A percentile compares a stretch with the other conserved stretches of the same genome.
phyloP scores from a whole-genome alignment of 768 basidiomycete species.

The Mycena filopes region DNA sequence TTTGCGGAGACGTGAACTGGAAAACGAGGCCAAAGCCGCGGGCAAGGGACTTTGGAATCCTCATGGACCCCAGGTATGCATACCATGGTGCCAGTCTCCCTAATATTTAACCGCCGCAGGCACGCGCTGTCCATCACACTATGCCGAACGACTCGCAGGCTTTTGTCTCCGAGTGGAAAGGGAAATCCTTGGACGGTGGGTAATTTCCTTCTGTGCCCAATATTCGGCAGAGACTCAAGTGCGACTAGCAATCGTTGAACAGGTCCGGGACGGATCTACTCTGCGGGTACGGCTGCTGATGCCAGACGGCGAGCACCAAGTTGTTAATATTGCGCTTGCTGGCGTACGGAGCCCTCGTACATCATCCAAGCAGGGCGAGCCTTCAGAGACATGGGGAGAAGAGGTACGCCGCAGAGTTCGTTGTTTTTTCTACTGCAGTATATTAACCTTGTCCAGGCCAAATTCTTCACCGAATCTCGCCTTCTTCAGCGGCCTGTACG shows the following conservation, averaged over 20 bases:
- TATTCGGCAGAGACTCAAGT: constrained; percentile 16
- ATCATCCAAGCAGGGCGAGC: constrained; percentile 77
- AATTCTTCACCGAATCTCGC: constrained; percentile 92
- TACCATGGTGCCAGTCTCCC: background rate
- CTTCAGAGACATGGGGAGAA: constrained; percentile 87
- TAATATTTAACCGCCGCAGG: constrained; percentile 50
- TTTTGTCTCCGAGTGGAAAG: constrained; percentile 93
- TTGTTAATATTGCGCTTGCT: constrained; percentile 86
- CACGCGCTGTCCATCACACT: constrained; percentile 78
- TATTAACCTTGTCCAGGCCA: constrained; percentile 64
- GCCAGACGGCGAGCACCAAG: constrained; percentile 90
- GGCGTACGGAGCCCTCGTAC: constrained; percentile 82
- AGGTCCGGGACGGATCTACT: constrained; percentile 92
- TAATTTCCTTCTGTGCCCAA: constrained; percentile 43
- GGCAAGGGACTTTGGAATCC: constrained; percentile 90
- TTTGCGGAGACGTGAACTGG: constrained; percentile 67
- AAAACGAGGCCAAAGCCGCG: constrained; percentile 78
- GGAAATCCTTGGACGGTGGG: constrained; percentile 91
- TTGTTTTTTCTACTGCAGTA: constrained; percentile 14
- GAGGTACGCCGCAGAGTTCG: constrained; percentile 69
- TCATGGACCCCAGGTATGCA: constrained; percentile 73
- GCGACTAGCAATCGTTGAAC: constrained; percentile 85
- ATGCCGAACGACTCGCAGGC: constrained; percentile 93
- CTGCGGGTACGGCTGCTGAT: constrained; percentile 89
- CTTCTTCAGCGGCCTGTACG: constrained; percentile 84